phyloP scores from a whole-genome alignment of 2,329 filamentous ascomycete species.

The Trichocomaceae sp. region DNA sequence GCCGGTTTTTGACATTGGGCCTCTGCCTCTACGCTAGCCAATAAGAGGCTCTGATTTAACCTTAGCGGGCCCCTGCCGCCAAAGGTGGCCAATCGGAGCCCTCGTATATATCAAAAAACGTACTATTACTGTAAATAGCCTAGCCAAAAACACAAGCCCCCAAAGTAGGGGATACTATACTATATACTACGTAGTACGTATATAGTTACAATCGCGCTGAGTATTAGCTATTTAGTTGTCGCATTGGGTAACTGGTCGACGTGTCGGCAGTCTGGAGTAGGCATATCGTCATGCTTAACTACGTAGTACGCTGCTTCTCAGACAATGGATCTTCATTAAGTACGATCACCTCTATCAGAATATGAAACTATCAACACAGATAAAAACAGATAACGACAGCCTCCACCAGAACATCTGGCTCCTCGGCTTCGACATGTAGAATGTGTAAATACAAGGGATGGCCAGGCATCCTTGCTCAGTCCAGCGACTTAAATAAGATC shows the following conservation, averaged over 20 bases:
- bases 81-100: no score
- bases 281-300: no score
- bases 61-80: no score
- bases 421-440: constrained; percentile 10
- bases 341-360: constrained; percentile 9
- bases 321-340: constrained; percentile 4
- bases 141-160: no score
- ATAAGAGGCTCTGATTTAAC: no score
- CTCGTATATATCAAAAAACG: no score
- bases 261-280: background rate
- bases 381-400: constrained; percentile 11
- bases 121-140: no score
- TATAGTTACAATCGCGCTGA: no score
- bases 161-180: no score
- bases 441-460: constrained; percentile 13
- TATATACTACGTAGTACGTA: no score
- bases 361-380: constrained; percentile 12
- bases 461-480: background rate
- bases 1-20: no score
- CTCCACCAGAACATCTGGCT: constrained; percentile 15
- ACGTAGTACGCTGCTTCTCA: background rate
- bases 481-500: constrained; percentile 69
- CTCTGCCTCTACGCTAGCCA: no score
- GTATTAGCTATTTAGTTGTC: background rate
- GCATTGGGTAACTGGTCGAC: background rate